Evolutionary conservation across 257 asterid genomes (phyloP), one percentile per base, ranked within the genome.

Genomic region (Osmanthus fragrans): DNA sequence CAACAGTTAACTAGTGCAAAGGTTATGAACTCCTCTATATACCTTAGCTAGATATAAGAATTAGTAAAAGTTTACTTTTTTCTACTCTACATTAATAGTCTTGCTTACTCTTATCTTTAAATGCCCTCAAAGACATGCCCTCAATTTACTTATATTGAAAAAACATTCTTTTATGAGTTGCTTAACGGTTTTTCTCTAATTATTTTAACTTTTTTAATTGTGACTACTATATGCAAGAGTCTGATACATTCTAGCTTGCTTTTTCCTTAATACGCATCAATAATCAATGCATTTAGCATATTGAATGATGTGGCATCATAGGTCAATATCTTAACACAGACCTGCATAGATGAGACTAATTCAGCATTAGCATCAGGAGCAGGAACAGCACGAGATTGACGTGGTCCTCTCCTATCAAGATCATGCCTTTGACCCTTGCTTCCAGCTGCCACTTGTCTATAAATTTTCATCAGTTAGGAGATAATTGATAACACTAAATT

Each of bases 361-460:
- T 92, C 97, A 64, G 97, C 97, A 85, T 92, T 92, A 68, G 97
- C 94, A 69, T 84, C 83, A 3, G 97, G 94, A 49, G 97, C 97
- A 71, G 96, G 96, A 83, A 84, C 87, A 10, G 97, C 96, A 67
- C 91, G 90, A 37, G 92, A 89, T 76, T 90, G 92, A 80, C 88
- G 84, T 25, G 85, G 71, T 84, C 92, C 89, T 81, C 88, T 83
- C 82, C 80, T 86, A 51, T 90, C 92, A 58, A 34, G 76, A 72
- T 85, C 90, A 47, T 81, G 71, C 77, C 87, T 84, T 75, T 88
- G 90, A 80, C 85, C 93, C 88, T 86, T 87, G 82, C 77, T 75
- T 71, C 94, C 96, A 71, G 94, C 93, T 45, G 91, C 97, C 73
- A 71, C 88, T 78, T 81, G 91, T 82, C 99, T 95, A 80, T 49